These are phyloP conservation scores for Arthroderma sp. DNA, from an alignment of 2,329 filamentous ascomycete species.

Conservation along the genomic window DNA sequence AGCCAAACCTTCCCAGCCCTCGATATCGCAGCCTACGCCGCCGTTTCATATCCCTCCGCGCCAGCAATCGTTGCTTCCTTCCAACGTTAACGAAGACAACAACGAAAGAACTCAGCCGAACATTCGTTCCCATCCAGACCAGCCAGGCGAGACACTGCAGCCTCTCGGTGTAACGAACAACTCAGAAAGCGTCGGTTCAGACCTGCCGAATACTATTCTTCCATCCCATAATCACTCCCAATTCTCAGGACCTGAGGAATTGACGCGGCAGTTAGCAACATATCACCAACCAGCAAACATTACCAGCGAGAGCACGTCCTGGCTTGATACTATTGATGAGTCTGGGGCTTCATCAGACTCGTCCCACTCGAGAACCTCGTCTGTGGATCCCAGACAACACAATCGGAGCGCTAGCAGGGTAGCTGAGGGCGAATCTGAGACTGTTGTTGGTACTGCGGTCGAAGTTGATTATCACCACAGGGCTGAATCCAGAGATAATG, in stretches of 20 bases:
- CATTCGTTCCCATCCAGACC: too few relatives aligned
- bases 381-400: conserved; percentile 53
- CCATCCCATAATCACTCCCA: too few relatives aligned
- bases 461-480: conserved; percentile 63
- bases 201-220: too few relatives aligned
- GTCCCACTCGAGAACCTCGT: conserved; percentile 68
- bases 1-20: conserved; percentile 21
- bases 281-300: too few relatives aligned
- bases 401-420: conserved; percentile 55
- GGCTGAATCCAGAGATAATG: neutral
- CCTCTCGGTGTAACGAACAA: too few relatives aligned
- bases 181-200: neutral
- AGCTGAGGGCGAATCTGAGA: conserved; percentile 84
- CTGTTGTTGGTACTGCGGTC: conserved; percentile 84
- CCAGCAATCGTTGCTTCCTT: conserved; percentile 27
- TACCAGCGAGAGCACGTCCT: conserved; percentile 59
- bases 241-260: too few relatives aligned
- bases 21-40: neutral
- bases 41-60: conserved; percentile 19
- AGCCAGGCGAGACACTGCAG: too few relatives aligned
- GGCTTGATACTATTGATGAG: conserved; percentile 89
- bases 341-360: conserved; percentile 68
- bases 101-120: too few relatives aligned
- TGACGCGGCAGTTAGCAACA: too few relatives aligned
- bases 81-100: conserved; percentile 19